A percentile compares a stretch with the other conserved stretches of the same genome.
phyloP scores from a whole-genome alignment of 1,284 basidiomycete species.

The Sphaerobolus stellatus region DNA sequence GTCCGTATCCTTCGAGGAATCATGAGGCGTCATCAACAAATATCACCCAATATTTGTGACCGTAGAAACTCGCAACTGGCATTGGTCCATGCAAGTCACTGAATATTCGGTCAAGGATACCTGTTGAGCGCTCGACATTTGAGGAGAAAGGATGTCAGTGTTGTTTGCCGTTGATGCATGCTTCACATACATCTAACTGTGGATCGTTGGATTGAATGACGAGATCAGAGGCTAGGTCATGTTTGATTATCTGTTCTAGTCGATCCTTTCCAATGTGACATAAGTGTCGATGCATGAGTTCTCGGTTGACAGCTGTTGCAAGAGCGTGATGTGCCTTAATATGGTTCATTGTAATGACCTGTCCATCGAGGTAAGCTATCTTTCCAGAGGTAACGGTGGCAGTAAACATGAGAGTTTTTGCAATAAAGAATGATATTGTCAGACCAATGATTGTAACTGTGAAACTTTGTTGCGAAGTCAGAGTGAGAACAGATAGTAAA shows the following conservation, averaged over 20 bases:
- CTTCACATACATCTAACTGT: conserved; percentile 21
- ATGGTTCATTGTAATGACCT: conserved; percentile 10
- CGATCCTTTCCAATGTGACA: conserved; percentile 21
- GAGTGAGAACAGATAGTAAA: conserved; percentile 30
- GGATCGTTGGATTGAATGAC: conserved; percentile 8
- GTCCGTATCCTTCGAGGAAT: conserved; percentile 13
- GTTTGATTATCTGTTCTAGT: conserved; percentile 10
- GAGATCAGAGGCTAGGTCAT: conserved; percentile 15
- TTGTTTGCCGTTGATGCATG: conserved; percentile 25
- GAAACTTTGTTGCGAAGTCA: conserved; percentile 18
- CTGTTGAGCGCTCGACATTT: conserved; percentile 5
- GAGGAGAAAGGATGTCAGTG: conserved; percentile 20
- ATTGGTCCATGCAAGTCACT: conserved; percentile 36
- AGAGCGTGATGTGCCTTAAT: conserved; percentile 2
- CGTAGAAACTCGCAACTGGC: conserved; percentile 21
- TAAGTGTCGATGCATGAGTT: conserved; percentile 27
- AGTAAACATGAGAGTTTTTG: conserved; percentile 7
- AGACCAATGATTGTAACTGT: conserved; percentile 14
- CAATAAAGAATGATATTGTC: conserved; percentile 15
- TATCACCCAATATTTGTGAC: conserved; percentile 33
- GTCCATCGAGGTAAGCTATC: conserved; percentile 19
- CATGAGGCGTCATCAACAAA: conserved; percentile 34
- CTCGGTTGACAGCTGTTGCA: conserved; percentile 20
- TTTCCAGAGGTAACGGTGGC: conserved; percentile 17
- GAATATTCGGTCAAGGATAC: conserved; percentile 32